Evolutionary conservation across 768 basidiomycete genomes (phyloP).

Genomic region (Hemileccinum rubropunctum): DNA sequence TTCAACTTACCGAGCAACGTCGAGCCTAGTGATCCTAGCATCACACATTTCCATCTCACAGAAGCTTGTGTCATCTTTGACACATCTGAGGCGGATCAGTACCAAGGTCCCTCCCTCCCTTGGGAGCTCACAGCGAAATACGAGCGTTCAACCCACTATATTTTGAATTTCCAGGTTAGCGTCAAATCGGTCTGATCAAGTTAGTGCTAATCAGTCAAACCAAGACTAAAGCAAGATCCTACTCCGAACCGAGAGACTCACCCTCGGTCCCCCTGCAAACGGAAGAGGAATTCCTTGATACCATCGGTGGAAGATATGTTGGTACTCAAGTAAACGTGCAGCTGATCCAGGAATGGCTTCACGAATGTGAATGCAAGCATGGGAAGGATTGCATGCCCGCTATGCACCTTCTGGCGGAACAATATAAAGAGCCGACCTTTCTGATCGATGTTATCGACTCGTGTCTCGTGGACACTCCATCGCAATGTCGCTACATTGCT

Average conservation of each 20-base stretch:
- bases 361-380: slow-evolving; percentile 12
- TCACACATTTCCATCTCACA: slow-evolving; percentile 17
- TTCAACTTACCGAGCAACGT: slow-evolving; percentile 5
- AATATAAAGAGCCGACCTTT: slow-evolving; percentile 6
- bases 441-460: slow-evolving; percentile 15
- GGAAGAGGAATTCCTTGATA: slow-evolving; percentile 1
- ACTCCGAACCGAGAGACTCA: not conserved
- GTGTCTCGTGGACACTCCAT: slow-evolving; percentile 17
- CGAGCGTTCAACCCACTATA: not conserved
- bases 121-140: slow-evolving; percentile 6
- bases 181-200: not conserved
- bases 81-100: not conserved
- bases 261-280: not conserved
- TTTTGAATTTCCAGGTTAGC: slow-evolving; percentile 12
- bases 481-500: slow-evolving; percentile 20
- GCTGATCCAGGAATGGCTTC: slow-evolving; percentile 15
- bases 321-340: not conserved
- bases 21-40: not conserved
- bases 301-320: slow-evolving; percentile 11
- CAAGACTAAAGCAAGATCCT: slow-evolving; percentile 5
- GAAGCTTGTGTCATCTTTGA: slow-evolving; percentile 4
- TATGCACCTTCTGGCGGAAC: not conserved
- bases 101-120: slow-evolving; percentile 3
- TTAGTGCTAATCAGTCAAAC: not conserved
- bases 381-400: slow-evolving; percentile 5